Evolutionary conservation across 2,329 filamentous ascomycete species (phyloP).

Genomic region (Macrophomina phaseolina): DNA sequence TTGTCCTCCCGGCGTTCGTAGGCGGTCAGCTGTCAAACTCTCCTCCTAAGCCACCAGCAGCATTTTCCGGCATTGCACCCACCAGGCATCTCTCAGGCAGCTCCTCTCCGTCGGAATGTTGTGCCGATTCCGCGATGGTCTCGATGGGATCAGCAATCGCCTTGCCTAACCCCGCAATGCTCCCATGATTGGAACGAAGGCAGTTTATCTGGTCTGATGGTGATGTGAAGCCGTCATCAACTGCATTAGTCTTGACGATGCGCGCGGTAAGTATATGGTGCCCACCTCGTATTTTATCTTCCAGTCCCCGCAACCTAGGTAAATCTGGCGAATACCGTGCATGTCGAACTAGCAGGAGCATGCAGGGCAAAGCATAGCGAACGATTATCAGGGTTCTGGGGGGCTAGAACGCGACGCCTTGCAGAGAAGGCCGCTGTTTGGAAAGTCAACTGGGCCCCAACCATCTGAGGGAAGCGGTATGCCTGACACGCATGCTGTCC

Average conservation of each 20-base stretch:
- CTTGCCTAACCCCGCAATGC: neutral
- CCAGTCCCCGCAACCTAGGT: neutral
- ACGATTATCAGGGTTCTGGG: neutral
- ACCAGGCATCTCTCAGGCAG: neutral
- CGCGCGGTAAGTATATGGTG: neutral
- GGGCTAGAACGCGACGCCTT: neutral
- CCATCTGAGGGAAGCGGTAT: neutral
- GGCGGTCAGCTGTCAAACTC: neutral
- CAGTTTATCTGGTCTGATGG: neutral
- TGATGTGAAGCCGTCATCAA: neutral
- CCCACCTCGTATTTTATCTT: neutral
- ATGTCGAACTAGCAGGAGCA: neutral
- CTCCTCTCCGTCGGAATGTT: neutral
- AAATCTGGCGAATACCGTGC: neutral
- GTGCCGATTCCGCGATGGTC: neutral
- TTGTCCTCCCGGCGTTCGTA: neutral
- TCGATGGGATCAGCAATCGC: neutral
- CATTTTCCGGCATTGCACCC: neutral
- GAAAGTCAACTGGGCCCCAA: neutral
- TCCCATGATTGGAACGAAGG: neutral
- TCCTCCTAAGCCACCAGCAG: neutral
- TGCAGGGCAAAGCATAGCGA: neutral
- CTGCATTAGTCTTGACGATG: neutral
- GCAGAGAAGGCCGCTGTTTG: neutral
- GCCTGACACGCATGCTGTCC: slow-evolving; percentile 15